phyloP scores from a whole-genome alignment of 495 filamentous ascomycete species.

The Annulohypoxylon maeteangense region DNA sequence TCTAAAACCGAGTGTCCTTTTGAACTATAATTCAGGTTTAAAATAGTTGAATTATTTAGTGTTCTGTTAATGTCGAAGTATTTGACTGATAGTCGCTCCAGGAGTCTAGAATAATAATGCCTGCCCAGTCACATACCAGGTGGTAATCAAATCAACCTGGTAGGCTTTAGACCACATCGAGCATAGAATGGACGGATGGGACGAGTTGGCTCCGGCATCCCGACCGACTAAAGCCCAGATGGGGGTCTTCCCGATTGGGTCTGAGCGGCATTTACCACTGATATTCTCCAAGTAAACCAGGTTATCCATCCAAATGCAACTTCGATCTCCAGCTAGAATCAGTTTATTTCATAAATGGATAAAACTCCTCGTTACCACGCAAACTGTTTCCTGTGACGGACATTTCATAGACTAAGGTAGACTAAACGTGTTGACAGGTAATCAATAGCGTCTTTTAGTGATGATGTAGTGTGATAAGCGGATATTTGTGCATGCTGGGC shows the following conservation, averaged over 20 bases:
- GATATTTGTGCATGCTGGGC: slow-evolving; percentile 3
- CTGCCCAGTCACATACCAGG: background rate
- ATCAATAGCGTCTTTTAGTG: background rate
- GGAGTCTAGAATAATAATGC: background rate
- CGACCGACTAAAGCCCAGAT: slow-evolving; percentile 23
- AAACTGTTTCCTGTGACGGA: background rate
- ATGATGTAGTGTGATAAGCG: background rate
- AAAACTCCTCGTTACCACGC: background rate
- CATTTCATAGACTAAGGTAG: background rate
- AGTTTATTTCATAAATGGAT: background rate
- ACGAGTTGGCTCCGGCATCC: slow-evolving; percentile 31
- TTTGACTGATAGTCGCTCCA: background rate
- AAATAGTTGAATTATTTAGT: slow-evolving; percentile 3
- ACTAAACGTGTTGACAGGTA: background rate
- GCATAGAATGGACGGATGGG: slow-evolving; percentile 22
- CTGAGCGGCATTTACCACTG: slow-evolving; percentile 14
- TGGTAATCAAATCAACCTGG: slow-evolving; percentile 36
- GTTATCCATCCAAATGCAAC: slow-evolving; percentile 4
- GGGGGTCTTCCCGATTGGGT: slow-evolving; percentile 31
- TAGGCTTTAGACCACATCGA: slow-evolving; percentile 5
- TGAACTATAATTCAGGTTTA: slow-evolving; percentile 14
- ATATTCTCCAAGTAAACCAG: slow-evolving; percentile 6
- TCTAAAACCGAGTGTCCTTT: slow-evolving; percentile 20
- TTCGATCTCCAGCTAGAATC: slow-evolving; percentile 18
- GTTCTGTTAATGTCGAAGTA: background rate